These are phyloP conservation scores for Brassica nigra DNA, from an alignment of 345 rosid genomes.

Conservation along the genomic window DNA sequence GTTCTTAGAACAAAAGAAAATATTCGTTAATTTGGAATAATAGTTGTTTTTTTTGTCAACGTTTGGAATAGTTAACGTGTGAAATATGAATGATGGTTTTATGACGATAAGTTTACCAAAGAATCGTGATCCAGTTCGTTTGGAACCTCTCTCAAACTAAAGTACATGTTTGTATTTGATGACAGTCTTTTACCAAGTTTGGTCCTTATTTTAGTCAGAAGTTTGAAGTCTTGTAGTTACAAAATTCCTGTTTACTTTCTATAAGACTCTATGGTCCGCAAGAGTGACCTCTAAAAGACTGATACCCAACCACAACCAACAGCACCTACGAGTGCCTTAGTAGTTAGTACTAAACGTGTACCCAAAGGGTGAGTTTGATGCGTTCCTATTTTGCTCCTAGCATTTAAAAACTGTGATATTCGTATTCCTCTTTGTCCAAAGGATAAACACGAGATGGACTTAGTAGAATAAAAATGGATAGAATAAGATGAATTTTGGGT, in stretches of 20 bases:
- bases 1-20: neutral
- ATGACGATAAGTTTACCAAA: neutral
- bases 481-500: neutral
- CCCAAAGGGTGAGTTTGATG: neutral
- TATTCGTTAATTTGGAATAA: neutral
- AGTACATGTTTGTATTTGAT: neutral
- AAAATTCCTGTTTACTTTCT: neutral
- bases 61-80: neutral
- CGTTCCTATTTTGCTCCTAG: neutral
- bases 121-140: neutral
- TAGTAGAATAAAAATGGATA: neutral
- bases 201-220: neutral
- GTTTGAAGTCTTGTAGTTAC: neutral
- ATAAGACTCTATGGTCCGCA: neutral
- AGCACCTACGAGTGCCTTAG: neutral
- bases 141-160: neutral
- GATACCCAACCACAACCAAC: neutral
- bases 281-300: neutral
- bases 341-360: neutral
- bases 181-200: neutral
- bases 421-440: neutral
- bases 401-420: neutral
- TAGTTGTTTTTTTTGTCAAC: neutral
- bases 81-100: neutral
- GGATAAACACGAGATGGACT: neutral